Conservation (phyloP, 495 filamentous ascomycete genomes). For the Penicillium macrosclerotiorum region DNA sequence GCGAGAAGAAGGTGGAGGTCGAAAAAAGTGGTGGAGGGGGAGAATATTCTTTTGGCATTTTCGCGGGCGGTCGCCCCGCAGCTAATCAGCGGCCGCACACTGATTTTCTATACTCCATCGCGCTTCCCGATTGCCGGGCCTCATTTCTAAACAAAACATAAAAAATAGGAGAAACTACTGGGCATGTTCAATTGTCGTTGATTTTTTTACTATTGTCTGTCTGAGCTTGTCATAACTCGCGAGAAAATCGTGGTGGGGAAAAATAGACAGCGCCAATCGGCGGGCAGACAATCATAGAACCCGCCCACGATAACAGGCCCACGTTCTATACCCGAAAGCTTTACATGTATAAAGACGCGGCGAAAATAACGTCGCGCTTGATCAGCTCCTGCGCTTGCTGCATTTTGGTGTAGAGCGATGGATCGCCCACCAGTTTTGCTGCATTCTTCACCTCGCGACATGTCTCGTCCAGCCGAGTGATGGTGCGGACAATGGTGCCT, state of each 20-base stretch:
- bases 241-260: too few relatives aligned
- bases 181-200: too few relatives aligned
- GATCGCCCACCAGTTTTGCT: constrained; percentile 94
- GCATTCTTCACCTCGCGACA: constrained; percentile 97
- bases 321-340: too few relatives aligned
- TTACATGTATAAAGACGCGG: constrained; percentile 79
- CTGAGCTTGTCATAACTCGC: too few relatives aligned
- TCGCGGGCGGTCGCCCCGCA: constrained; percentile 43
- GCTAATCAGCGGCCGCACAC: constrained; percentile 45
- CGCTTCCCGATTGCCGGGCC: background rate
- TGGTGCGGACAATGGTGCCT: constrained; percentile 91
- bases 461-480: constrained; percentile 90
- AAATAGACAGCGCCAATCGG: too few relatives aligned
- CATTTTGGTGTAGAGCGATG: constrained; percentile 92
- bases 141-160: too few relatives aligned
- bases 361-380: constrained; percentile 90
- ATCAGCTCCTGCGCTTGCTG: constrained; percentile 94
- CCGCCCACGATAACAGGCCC: background rate
- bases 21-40: constrained; percentile 19
- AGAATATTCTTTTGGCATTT: constrained; percentile 37
- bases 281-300: background rate
- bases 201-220: background rate
- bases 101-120: constrained; percentile 16
- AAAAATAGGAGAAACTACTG: too few relatives aligned
- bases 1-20: constrained; percentile 21